Evolutionary conservation across 2,329 filamentous ascomycete genomes (phyloP).

Genomic region (Talaromyces sp.): DNA sequence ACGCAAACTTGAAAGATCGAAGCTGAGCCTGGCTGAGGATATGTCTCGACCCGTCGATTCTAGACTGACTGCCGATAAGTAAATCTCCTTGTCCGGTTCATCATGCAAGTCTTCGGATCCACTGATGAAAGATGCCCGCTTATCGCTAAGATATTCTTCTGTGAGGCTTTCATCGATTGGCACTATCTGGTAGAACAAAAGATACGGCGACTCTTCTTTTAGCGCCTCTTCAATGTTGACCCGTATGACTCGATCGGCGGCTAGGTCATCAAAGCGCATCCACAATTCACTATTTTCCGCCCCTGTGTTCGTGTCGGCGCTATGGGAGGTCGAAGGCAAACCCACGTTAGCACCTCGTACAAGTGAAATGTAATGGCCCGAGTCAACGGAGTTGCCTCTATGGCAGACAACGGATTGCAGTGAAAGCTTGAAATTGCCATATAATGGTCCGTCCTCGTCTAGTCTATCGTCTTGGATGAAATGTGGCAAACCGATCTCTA

Average conservation of each 20-base stretch:
- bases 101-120: slow-evolving; percentile 25
- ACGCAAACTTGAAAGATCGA: slow-evolving; percentile 36
- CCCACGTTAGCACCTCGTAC: slow-evolving; percentile 65
- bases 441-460: slow-evolving; percentile 63
- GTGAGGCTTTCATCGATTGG: slow-evolving; percentile 66
- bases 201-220: slow-evolving; percentile 84
- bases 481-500: slow-evolving; percentile 77
- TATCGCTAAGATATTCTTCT: slow-evolving; percentile 30
- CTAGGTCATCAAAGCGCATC: slow-evolving; percentile 91
- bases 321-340: slow-evolving; percentile 26
- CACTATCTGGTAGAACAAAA: slow-evolving; percentile 92
- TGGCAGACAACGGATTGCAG: slow-evolving; percentile 92
- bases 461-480: slow-evolving; percentile 80
- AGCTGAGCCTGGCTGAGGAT: slow-evolving; percentile 34
- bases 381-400: slow-evolving; percentile 77
- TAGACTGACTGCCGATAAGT: slow-evolving; percentile 21
- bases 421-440: slow-evolving; percentile 88
- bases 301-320: slow-evolving; percentile 24
- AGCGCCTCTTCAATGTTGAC: slow-evolving; percentile 77
- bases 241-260: slow-evolving; percentile 65
- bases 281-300: slow-evolving; percentile 69
- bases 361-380: slow-evolving; percentile 87
- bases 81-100: slow-evolving; percentile 22
- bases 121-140: slow-evolving; percentile 27
- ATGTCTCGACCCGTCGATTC: slow-evolving; percentile 23